Conservation (phyloP, 2,329 filamentous ascomycete genomes). For the Onygenales sp. region DNA sequence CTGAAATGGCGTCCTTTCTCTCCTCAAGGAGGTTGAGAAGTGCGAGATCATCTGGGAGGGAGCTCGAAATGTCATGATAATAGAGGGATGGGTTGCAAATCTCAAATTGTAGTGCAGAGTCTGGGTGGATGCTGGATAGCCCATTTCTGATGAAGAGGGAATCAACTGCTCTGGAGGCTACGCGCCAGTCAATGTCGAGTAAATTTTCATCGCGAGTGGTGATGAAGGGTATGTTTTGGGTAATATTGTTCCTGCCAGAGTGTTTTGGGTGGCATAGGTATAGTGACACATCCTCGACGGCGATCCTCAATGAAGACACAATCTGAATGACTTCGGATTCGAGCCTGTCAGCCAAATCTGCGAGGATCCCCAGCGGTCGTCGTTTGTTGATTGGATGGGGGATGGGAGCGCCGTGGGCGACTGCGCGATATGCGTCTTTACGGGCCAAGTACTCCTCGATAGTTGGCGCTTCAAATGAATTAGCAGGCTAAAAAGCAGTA, state of each 20-base stretch:
- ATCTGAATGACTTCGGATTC: background rate
- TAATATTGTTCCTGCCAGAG: background rate
- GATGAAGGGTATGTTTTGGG: background rate
- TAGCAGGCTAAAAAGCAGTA: background rate
- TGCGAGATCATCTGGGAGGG: background rate
- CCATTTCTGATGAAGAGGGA: background rate
- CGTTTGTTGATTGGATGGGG: background rate
- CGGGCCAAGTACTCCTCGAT: background rate
- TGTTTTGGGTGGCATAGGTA: background rate
- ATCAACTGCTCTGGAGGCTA: background rate
- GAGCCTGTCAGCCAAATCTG: background rate
- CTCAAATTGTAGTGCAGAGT: background rate
- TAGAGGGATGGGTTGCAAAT: background rate
- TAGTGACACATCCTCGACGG: background rate
- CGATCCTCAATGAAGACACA: background rate
- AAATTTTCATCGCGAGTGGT: background rate
- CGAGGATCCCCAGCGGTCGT: background rate
- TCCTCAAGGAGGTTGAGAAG: background rate
- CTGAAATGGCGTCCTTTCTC: background rate
- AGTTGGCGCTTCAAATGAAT: background rate
- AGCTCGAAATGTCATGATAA: background rate
- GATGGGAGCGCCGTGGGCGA: background rate
- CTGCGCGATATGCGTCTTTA: background rate
- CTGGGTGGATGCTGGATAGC: background rate
- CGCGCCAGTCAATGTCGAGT: background rate